These are phyloP conservation scores for Warburgia ugandensis DNA, from an alignment of 164 flowering plant genomes.

Conservation along the genomic window DNA sequence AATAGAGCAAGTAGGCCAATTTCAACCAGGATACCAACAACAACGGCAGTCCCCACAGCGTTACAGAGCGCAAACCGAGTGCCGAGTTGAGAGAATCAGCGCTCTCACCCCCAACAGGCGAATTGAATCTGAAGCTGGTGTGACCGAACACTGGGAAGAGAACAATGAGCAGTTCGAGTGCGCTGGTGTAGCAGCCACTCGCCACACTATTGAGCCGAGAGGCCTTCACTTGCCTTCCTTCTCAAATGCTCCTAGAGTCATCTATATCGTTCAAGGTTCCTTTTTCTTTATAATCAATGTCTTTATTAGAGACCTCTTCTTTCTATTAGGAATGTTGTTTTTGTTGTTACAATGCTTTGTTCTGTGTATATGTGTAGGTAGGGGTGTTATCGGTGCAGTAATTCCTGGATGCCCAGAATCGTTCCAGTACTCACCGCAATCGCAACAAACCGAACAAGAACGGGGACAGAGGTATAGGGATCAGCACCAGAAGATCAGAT, in stretches of 20 bases:
- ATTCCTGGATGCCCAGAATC: conserved; percentile 68
- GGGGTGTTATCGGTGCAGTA: conserved; percentile 27
- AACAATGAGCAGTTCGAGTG: conserved; percentile 36
- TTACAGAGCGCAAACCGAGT: conserved; percentile 14
- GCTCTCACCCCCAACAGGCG: conserved; percentile 34
- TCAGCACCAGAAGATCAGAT: conserved; percentile 35
- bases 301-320: too few species aligned
- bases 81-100: conserved; percentile 30
- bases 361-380: too few species aligned
- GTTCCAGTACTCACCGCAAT: conserved; percentile 22
- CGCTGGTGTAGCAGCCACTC: conserved; percentile 36
- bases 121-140: conserved; percentile 41
- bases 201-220: conserved; percentile 25
- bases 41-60: conserved; percentile 12
- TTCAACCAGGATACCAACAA: conserved; percentile 5
- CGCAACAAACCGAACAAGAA: not conserved
- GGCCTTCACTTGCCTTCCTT: conserved; percentile 50
- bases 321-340: too few species aligned
- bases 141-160: conserved; percentile 40
- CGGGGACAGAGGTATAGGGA: conserved; percentile 15
- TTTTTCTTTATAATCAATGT: too few species aligned
- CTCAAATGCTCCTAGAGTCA: conserved; percentile 32
- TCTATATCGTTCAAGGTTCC: conserved; percentile 39
- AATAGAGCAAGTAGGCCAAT: too few species aligned
- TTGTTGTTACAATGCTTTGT: too few species aligned